These are phyloP conservation scores for Synchytrium microbalum DNA, from an alignment of 371 early-diverging fungal genomes.

Conservation along the genomic window DNA sequence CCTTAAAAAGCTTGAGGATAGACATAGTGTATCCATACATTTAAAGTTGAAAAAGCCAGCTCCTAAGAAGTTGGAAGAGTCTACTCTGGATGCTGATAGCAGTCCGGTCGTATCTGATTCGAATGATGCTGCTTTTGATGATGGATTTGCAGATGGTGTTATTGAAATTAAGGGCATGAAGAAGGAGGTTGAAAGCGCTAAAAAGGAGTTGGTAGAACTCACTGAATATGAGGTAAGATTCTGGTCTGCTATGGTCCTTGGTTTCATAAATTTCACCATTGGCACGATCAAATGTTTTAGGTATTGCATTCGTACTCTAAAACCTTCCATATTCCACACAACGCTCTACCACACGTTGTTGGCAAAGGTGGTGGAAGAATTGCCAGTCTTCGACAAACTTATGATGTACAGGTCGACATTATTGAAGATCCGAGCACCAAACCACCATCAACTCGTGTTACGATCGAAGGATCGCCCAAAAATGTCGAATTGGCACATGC, in stretches of 20 bases:
- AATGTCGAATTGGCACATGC: slow-evolving; percentile 17
- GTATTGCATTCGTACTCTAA: slow-evolving; percentile 33
- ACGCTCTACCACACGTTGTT: slow-evolving; percentile 58
- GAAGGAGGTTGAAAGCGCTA: slow-evolving; percentile 66
- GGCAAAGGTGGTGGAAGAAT: slow-evolving; percentile 62
- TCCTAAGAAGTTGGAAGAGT: slow-evolving; percentile 1
- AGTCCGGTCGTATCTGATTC: slow-evolving; percentile 16
- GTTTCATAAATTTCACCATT: not conserved
- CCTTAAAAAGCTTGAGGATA: slow-evolving; percentile 68
- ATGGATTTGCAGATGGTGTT: slow-evolving; percentile 28
- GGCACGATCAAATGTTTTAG: slow-evolving; percentile 9
- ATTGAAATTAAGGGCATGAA: slow-evolving; percentile 75
- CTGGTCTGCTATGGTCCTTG: slow-evolving; percentile 18
- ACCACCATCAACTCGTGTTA: slow-evolving; percentile 43
- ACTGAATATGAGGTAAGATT: slow-evolving; percentile 54
- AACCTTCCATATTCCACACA: slow-evolving; percentile 53
- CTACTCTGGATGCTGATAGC: slow-evolving; percentile 28
- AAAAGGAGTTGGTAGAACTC: slow-evolving; percentile 57
- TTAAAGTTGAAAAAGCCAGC: slow-evolving; percentile 54
- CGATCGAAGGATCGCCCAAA: slow-evolving; percentile 3
- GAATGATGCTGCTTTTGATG: slow-evolving; percentile 15
- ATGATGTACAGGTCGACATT: slow-evolving; percentile 55
- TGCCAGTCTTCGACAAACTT: slow-evolving; percentile 53
- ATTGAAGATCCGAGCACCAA: slow-evolving; percentile 47
- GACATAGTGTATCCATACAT: slow-evolving; percentile 62